A percentile compares a stretch with the other conserved stretches of the same genome.
These are phyloP conservation scores for Xylaria polymorpha DNA, from an alignment of 2,329 filamentous ascomycete genomes.

Conservation along the genomic window DNA sequence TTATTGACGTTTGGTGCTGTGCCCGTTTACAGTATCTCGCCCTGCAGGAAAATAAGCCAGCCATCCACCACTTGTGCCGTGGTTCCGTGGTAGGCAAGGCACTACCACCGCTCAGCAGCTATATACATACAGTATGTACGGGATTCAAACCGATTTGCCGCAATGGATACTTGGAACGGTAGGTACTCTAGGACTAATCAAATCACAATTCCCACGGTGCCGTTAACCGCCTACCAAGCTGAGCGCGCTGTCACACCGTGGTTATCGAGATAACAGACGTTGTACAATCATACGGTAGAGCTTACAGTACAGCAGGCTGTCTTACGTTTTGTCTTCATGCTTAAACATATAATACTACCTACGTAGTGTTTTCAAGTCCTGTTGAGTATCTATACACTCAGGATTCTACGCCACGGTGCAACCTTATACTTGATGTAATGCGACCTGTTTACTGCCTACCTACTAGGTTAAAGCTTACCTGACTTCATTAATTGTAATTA, in stretches of 20 bases:
- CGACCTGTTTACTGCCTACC: background rate
- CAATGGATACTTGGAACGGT: conserved; percentile 28
- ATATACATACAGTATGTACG: conserved; percentile 28
- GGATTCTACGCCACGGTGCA: background rate
- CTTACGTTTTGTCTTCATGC: conserved; percentile 3
- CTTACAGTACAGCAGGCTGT: background rate
- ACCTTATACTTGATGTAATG: conserved; percentile 2
- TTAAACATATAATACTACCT: background rate
- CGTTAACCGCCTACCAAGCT: conserved; percentile 34
- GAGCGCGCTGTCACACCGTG: conserved; percentile 24
- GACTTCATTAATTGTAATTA: background rate
- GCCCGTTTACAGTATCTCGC: conserved; percentile 21
- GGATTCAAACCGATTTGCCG: conserved; percentile 39
- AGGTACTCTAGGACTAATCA: conserved; percentile 31
- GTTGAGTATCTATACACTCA: background rate
- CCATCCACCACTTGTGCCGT: conserved; percentile 35
- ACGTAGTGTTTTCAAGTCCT: background rate
- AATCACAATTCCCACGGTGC: conserved; percentile 28
- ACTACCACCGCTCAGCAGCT: conserved; percentile 30
- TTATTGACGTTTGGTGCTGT: conserved; percentile 15
- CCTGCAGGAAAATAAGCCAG: conserved; percentile 19
- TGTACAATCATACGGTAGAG: conserved; percentile 6
- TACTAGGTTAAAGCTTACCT: background rate
- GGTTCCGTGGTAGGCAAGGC: conserved; percentile 38
- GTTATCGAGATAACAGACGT: conserved; percentile 12